These are phyloP conservation scores for Epichloe glyceriae DNA, from an alignment of 2,329 filamentous ascomycete species.

Conservation along the genomic window DNA sequence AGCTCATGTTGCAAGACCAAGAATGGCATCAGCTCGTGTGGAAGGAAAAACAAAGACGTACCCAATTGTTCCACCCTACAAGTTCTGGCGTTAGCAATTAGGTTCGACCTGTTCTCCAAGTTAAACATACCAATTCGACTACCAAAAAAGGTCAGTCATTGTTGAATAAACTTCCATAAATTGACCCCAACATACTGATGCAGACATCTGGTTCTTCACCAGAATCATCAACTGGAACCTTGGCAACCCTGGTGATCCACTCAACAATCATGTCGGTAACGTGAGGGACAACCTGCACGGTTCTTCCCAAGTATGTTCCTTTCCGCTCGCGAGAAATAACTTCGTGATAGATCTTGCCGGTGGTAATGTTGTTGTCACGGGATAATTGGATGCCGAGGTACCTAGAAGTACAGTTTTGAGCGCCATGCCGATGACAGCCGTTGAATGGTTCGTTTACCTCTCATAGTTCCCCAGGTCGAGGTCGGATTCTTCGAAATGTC, in stretches of 20 bases:
- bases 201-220: slow-evolving; percentile 79
- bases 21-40: background rate
- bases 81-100: background rate
- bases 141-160: slow-evolving; percentile 10
- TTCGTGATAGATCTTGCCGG: slow-evolving; percentile 79
- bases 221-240: slow-evolving; percentile 75
- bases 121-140: slow-evolving; percentile 23
- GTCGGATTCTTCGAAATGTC: slow-evolving; percentile 23
- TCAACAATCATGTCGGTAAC: slow-evolving; percentile 85
- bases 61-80: slow-evolving; percentile 47
- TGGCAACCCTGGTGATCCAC: slow-evolving; percentile 79
- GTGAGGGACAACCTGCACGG: slow-evolving; percentile 86
- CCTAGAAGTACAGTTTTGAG: slow-evolving; percentile 9
- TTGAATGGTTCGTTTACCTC: slow-evolving; percentile 15
- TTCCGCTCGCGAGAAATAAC: slow-evolving; percentile 29
- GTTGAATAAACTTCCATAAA: background rate
- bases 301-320: slow-evolving; percentile 71
- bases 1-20: background rate
- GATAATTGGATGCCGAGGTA: slow-evolving; percentile 75
- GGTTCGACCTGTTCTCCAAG: background rate
- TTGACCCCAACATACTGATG: slow-evolving; percentile 49
- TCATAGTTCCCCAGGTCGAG: slow-evolving; percentile 47
- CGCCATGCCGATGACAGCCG: background rate
- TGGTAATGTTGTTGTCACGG: slow-evolving; percentile 90
- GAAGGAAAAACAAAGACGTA: background rate